Conservation (phyloP, 192 early-diverging fungal species). For the Anaeromyces robustus region DNA sequence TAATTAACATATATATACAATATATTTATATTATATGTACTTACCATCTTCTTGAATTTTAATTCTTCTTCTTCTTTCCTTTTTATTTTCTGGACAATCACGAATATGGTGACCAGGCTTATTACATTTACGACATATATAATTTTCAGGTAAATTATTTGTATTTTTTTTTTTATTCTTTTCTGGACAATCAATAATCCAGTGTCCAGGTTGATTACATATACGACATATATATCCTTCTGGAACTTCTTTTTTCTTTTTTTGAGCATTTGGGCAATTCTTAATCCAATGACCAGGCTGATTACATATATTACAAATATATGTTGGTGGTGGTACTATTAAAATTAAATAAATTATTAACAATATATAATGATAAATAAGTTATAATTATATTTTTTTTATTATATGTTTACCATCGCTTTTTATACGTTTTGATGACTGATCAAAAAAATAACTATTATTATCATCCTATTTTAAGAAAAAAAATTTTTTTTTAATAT, state of each 20-base stretch:
- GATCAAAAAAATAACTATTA: background rate
- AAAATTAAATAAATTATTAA: constrained; percentile 1
- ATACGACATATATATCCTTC: constrained; percentile 39
- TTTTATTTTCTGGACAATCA: constrained; percentile 20
- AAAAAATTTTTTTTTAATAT: too few species aligned
- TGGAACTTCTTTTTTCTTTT: constrained; percentile 10
- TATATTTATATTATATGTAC: background rate
- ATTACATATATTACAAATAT: constrained; percentile 29
- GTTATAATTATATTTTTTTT: constrained; percentile 1
- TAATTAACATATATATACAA: too few species aligned
- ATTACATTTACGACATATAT: constrained; percentile 30
- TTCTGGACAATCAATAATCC: constrained; percentile 41
- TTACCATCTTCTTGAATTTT: background rate
- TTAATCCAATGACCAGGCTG: constrained; percentile 23
- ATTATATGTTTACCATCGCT: constrained; percentile 5
- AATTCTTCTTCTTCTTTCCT: background rate
- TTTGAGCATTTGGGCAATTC: constrained; percentile 17
- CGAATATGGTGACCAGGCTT: constrained; percentile 28
- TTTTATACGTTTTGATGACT: constrained; percentile 8
- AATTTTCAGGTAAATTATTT: constrained; percentile 18
- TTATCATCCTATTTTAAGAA: background rate
- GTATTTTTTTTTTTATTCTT: constrained; percentile 17
- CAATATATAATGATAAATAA: background rate
- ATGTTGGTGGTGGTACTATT: constrained; percentile 18
- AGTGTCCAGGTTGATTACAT: constrained; percentile 49